phyloP scores from a whole-genome alignment of 371 early-diverging fungal genomes.

The Mucor ambiguus region DNA sequence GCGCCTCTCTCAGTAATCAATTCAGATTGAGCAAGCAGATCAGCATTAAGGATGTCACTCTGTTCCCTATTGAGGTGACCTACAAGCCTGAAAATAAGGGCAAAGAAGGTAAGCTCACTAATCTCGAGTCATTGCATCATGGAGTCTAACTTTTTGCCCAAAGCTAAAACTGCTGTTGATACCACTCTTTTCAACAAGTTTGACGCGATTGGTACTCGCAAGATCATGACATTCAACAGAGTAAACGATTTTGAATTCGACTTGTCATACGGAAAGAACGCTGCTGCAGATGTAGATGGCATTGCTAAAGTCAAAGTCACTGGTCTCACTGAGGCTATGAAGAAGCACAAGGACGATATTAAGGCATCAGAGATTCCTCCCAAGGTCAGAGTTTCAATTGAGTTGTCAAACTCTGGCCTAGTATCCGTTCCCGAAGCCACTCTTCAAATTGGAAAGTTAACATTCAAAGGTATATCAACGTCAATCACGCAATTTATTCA shows the following conservation, averaged over 20 bases:
- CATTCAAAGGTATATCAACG: constrained; percentile 38
- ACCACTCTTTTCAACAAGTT: constrained; percentile 69
- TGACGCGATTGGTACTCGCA: constrained; percentile 74
- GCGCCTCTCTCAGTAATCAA: constrained; percentile 84
- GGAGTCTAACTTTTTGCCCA: background rate
- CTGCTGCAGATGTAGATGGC: constrained; percentile 25
- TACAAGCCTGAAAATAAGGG: constrained; percentile 64
- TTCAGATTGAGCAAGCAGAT: constrained; percentile 87
- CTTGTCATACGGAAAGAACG: constrained; percentile 61
- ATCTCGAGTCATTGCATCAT: background rate
- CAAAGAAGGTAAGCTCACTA: constrained; percentile 30
- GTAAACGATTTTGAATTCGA: constrained; percentile 78
- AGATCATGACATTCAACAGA: constrained; percentile 84
- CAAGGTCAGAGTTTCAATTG: constrained; percentile 82
- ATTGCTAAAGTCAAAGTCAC: constrained; percentile 69
- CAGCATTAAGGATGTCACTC: constrained; percentile 79
- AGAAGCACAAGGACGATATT: constrained; percentile 61
- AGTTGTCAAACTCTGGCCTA: constrained; percentile 70
- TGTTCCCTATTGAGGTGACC: constrained; percentile 75
- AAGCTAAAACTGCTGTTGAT: constrained; percentile 23
- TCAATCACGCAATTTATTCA: background rate
- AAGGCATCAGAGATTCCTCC: constrained; percentile 59
- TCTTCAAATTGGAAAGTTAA: constrained; percentile 52
- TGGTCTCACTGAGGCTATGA: constrained; percentile 74
- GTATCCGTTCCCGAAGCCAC: constrained; percentile 63